phyloP scores from a whole-genome alignment of 176 grass and related monocot species.

The Dendrocalamus sinicus region DNA sequence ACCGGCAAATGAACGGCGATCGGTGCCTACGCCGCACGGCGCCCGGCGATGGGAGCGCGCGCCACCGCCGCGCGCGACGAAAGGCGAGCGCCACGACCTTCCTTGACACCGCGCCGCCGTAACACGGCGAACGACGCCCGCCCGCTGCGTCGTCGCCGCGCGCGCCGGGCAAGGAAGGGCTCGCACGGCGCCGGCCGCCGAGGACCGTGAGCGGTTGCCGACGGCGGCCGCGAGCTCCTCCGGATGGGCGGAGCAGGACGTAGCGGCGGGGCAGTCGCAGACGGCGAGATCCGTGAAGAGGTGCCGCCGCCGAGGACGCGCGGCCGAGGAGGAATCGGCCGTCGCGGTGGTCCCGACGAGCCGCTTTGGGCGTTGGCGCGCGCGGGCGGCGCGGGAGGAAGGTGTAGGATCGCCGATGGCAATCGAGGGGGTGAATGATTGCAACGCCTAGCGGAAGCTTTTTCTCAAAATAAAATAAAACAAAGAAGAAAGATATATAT shows the following conservation, averaged over 20 bases:
- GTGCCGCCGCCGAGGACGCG: not conserved
- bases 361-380: not conserved
- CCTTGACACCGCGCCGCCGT: slow-evolving; percentile 38
- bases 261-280: slow-evolving; percentile 53
- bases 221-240: slow-evolving; percentile 26
- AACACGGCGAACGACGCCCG: slow-evolving; percentile 41
- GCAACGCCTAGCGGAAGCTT: too few species aligned
- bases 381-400: slow-evolving; percentile 38
- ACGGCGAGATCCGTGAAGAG: slow-evolving; percentile 54
- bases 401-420: too few species aligned
- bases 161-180: slow-evolving; percentile 47
- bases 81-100: slow-evolving; percentile 47
- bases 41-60: slow-evolving; percentile 44
- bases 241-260: slow-evolving; percentile 43
- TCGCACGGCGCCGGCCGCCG: slow-evolving; percentile 46
- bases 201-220: slow-evolving; percentile 31
- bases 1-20: slow-evolving; percentile 34
- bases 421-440: too few species aligned
- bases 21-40: slow-evolving; percentile 36
- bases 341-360: slow-evolving; percentile 49
- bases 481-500: too few species aligned
- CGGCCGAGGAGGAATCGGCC: slow-evolving; percentile 58
- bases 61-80: slow-evolving; percentile 44
- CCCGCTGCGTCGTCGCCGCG: not conserved
- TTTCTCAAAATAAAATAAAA: too few species aligned